Conservation (phyloP, 768 basidiomycete species). For the Suillus lakei region DNA sequence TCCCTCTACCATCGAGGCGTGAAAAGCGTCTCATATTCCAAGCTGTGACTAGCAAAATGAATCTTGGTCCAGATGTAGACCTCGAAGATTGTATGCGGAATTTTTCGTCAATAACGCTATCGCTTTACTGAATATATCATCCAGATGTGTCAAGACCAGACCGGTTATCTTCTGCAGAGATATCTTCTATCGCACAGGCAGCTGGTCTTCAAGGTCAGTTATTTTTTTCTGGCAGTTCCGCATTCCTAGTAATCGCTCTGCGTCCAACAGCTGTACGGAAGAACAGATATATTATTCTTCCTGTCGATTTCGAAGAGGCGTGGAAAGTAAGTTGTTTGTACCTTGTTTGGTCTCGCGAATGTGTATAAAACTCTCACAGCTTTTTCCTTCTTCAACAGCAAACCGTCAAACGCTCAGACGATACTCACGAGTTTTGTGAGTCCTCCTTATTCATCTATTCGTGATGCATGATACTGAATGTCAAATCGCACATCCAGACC, state of each 20-base stretch:
- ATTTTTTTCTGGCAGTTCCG: neutral
- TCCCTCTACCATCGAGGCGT: slow-evolving; percentile 90
- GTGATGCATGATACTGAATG: slow-evolving; percentile 14
- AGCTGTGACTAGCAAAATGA: slow-evolving; percentile 97
- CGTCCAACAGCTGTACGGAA: slow-evolving; percentile 82
- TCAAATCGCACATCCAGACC: slow-evolving; percentile 36
- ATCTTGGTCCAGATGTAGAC: slow-evolving; percentile 95
- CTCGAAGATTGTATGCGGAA: slow-evolving; percentile 88
- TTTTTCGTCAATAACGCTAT: neutral
- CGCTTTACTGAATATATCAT: slow-evolving; percentile 17
- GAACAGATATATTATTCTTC: slow-evolving; percentile 97
- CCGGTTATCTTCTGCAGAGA: slow-evolving; percentile 93
- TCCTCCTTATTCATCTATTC: slow-evolving; percentile 37
- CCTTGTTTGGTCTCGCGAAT: slow-evolving; percentile 43
- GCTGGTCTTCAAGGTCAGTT: slow-evolving; percentile 90
- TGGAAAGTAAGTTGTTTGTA: slow-evolving; percentile 91
- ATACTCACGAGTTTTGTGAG: slow-evolving; percentile 96
- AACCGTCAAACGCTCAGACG: slow-evolving; percentile 95
- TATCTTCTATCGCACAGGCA: slow-evolving; percentile 93
- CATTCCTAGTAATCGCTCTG: neutral
- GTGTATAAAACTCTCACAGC: slow-evolving; percentile 36
- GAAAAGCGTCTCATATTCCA: slow-evolving; percentile 99
- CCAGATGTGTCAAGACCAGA: slow-evolving; percentile 97
- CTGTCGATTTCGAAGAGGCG: slow-evolving; percentile 97
- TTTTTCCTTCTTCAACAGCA: slow-evolving; percentile 61